Evolutionary conservation across 148 eudicot species (phyloP), one percentile per base, ranked within the genome.

Genomic region (Linanthus parryae): DNA sequence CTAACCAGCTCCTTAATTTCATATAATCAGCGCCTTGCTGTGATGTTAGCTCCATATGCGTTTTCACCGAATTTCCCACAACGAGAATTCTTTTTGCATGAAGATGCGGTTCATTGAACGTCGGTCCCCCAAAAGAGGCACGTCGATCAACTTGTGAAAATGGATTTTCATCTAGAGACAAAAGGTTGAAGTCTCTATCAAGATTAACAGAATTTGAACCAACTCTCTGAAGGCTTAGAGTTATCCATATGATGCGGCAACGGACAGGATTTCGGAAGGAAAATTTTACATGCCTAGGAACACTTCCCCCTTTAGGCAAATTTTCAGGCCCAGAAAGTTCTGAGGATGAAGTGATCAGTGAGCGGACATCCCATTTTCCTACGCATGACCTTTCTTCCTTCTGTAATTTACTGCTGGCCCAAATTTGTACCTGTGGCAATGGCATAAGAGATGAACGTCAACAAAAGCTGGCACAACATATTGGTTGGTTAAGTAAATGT

Each of bases 131-230:
- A 43, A 81, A 65, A 45, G 96, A 87, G 52, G 94, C 83, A 67
- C 96, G 86, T 40, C 95, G 76, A 61, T 53, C 71, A 6, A 65
- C 62, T 67, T 76, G 64, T 34, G 83, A 64, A 67, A 87, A 87
- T 22, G 94, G 94, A 60, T 87, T 91, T 64, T 91, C 98, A 67
- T 91, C 94, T 48, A 91, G 54, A 24, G 95, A 72, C 69, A 91
- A 58, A 56, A 83, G 94, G 75, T 73, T 68, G 24, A 87, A 65
- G 58, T 79, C 85, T 5, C 58, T 72, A 58, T 64, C 94, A 21
- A 87, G 55, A 70, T 73, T 83, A 55, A 83, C 70, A 25, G 95
- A 91, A 72, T 78, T 73, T 58, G 94, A 87, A 46, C 77, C 95
- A 66, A 67, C 18, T 52, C 76, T 82, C 62, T 79, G 85, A 56